Base-by-base conservation (phyloP, 768 basidiomycete genomes). In the Podaxis rugospora region DNA sequence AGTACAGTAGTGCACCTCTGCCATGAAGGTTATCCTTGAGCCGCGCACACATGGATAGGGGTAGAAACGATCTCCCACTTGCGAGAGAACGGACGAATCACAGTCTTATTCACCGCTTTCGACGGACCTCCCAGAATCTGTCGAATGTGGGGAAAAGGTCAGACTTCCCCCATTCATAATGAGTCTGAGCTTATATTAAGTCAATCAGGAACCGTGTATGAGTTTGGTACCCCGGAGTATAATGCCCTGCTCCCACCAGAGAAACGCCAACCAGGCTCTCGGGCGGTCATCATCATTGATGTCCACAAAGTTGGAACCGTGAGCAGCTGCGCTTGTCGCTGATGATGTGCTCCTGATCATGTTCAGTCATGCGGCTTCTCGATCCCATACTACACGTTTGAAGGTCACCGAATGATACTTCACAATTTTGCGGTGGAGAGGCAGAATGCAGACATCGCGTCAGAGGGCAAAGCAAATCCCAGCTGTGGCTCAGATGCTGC, bases 51-150 rank as follows among this genome's bases (percentile, higher is more conserved):
- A 53, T 36, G 18, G 25, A 23, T 51, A 85, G 83, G 84, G 7
- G 66, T 79, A 40, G 86, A 86, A 69, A 87, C 84, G 0, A 78
- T 86, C 46, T 74, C 86, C 1, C 86, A 88, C 64, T 52, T 87
- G 36, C 76, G 81, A n/a, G 85, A 88, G 61, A 88, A 88, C 64
- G 81, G 79, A 1, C 73, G 87, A 16, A 79, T 88, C 35, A 87
- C 86, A 0, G 73, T 88, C 59, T 68, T 88, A 69, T 87, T 89
- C 71, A 75, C 74, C 61, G 84, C 84, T 0, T 87, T 88, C 51
- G 80, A 83, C 46, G 86, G 85, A 2, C 79, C 82, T 0, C 84
- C 86, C 0, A 77, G 78, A 16, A 85, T 87, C 64, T 66, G 80
- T n/a, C 75, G 86, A 21, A 72, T 88, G 11, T 89, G 82, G 66